Percentiles rank a stretch among this genome's conserved stretches.
Conservation (phyloP, 2,329 filamentous ascomycete genomes). For the Trichophyton schoenleinii region DNA sequence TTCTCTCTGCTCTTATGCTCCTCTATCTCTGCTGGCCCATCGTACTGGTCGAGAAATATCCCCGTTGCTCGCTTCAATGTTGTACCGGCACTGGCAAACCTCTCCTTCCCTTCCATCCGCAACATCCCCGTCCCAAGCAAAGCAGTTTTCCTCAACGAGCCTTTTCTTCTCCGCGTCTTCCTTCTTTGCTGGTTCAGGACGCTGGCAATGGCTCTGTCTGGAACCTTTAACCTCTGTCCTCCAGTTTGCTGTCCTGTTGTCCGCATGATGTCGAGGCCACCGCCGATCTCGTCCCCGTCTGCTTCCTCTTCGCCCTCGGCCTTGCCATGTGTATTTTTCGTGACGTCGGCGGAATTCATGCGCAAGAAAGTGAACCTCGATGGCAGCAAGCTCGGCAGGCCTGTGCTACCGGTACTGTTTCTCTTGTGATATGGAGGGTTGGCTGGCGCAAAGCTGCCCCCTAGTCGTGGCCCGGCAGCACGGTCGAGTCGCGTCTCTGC, state of each 20-base stretch:
- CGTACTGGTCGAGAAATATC: background rate
- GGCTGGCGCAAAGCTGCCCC: background rate
- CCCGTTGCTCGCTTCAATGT: constrained; percentile 10
- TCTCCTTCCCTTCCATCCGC: constrained; percentile 25
- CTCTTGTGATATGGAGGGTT: background rate
- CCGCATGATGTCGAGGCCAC: background rate
- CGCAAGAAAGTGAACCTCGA: constrained; percentile 12
- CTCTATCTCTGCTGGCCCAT: constrained; percentile 10
- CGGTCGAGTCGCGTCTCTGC: background rate
- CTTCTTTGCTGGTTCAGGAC: constrained; percentile 38
- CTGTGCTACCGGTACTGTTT: background rate
- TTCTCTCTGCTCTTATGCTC: background rate
- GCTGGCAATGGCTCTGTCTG: constrained; percentile 36
- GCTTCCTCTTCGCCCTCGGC: constrained; percentile 12
- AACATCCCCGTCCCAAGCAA: constrained; percentile 49
- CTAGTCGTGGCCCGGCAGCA: background rate
- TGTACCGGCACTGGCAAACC: constrained; percentile 7
- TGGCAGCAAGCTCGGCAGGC: constrained; percentile 20
- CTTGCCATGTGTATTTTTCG: constrained; percentile 12
- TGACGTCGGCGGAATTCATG: constrained; percentile 3
- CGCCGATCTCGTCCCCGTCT: constrained; percentile 3
- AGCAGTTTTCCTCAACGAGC: constrained; percentile 77
- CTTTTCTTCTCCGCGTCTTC: constrained; percentile 58
- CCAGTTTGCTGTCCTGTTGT: background rate
- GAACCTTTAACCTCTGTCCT: background rate